These are phyloP conservation scores for Artemisia annua DNA, from an alignment of 129 eudicot genomes.

Conservation along the genomic window DNA sequence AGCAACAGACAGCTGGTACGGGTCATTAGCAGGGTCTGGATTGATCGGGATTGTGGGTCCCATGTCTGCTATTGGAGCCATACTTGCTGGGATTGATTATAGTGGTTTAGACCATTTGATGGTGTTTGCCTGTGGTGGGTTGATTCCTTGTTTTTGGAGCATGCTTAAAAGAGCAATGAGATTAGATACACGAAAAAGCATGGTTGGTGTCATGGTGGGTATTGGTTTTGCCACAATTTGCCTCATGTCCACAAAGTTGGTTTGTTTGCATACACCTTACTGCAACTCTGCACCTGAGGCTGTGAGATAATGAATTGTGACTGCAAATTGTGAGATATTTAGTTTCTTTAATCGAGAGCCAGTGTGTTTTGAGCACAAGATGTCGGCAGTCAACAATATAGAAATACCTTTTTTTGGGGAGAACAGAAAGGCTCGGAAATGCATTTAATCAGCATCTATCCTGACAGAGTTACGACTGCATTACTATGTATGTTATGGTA, in stretches of 20 bases:
- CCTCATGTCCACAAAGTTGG: slow-evolving; percentile 67
- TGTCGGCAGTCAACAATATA: background rate
- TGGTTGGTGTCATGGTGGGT: slow-evolving; percentile 50
- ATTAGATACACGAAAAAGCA: slow-evolving; percentile 60
- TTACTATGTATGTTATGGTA: background rate
- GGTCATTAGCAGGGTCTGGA: slow-evolving; percentile 70
- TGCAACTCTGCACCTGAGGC: slow-evolving; percentile 98
- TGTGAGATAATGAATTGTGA: slow-evolving; percentile 53
- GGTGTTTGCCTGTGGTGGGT: slow-evolving; percentile 88
- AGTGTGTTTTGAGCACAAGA: background rate
- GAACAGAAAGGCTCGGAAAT: background rate
- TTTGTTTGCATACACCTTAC: slow-evolving; percentile 86
- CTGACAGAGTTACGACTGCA: background rate
- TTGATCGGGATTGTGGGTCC: slow-evolving; percentile 83
- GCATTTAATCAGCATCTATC: background rate
- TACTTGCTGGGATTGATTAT: slow-evolving; percentile 77
- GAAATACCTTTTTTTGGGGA: background rate
- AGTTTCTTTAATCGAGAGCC: background rate
- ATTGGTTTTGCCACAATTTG: slow-evolving; percentile 63
- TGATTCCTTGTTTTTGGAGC: slow-evolving; percentile 70
- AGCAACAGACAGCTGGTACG: slow-evolving; percentile 90
- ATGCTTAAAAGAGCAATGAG: slow-evolving; percentile 62
- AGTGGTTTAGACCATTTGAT: slow-evolving; percentile 85
- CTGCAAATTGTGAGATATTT: background rate
- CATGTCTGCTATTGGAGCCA: slow-evolving; percentile 81